A percentile compares a stretch with the other conserved stretches of the same genome.
These are phyloP conservation scores for Gloeopeniophorella convolvens DNA, from an alignment of 768 basidiomycete species.

Conservation along the genomic window DNA sequence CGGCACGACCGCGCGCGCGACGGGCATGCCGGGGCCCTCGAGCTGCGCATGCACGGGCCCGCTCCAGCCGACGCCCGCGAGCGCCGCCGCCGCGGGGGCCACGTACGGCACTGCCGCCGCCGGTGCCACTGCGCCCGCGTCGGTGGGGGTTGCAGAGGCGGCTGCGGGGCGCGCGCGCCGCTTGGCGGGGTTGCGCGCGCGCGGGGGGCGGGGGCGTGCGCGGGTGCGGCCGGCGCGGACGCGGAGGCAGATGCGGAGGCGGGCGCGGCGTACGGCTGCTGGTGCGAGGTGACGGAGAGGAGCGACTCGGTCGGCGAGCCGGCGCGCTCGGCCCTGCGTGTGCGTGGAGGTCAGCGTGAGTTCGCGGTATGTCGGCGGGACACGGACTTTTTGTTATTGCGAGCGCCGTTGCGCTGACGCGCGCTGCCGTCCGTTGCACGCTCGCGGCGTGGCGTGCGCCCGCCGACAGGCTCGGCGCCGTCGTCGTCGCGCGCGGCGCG, in stretches of 20 bases:
- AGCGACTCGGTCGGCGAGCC: slow-evolving; percentile 70
- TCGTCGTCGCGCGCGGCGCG: slow-evolving; percentile 55
- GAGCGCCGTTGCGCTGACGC: slow-evolving; percentile 45
- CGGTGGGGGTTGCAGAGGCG: slow-evolving; percentile 12
- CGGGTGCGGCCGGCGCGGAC: no score
- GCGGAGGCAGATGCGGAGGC: slow-evolving; percentile 21
- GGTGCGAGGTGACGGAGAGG: slow-evolving; percentile 63
- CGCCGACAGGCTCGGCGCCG: slow-evolving; percentile 39
- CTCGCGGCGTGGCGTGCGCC: slow-evolving; percentile 61
- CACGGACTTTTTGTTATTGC: slow-evolving; percentile 53
- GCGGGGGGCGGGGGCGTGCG: slow-evolving; percentile 27
- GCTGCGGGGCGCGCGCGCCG: slow-evolving; percentile 16
- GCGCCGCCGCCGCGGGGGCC: slow-evolving; percentile 16
- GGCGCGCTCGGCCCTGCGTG: slow-evolving; percentile 55
- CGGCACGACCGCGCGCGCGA: slow-evolving; percentile 39
- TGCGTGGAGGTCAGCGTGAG: not conserved
- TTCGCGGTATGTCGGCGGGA: not conserved
- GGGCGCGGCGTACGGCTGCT: slow-evolving; percentile 32
- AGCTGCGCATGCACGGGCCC: slow-evolving; percentile 44
- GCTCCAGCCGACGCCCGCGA: slow-evolving; percentile 32
- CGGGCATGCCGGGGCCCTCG: slow-evolving; percentile 76
- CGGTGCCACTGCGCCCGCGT: not conserved
- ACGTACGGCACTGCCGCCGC: not conserved
- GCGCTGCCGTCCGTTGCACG: slow-evolving; percentile 38
- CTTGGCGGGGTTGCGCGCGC: slow-evolving; percentile 33